Conservation (phyloP, 352 stramenopile genomes). For the Pythium aristosporum region DNA sequence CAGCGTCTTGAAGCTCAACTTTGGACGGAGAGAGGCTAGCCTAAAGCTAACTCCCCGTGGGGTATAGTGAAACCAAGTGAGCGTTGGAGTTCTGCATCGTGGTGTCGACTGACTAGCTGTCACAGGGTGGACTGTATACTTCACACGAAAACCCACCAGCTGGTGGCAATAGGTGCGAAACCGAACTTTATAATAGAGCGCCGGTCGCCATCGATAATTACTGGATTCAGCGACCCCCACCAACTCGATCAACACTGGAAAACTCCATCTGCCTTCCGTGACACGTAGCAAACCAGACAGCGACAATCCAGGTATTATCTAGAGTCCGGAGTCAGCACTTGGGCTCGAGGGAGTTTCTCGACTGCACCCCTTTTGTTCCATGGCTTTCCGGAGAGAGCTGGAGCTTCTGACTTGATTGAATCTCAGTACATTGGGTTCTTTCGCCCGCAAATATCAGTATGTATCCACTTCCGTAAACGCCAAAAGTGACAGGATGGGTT, state of each 20-base stretch:
- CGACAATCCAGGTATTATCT: neutral
- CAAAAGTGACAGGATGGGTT: too few relatives aligned
- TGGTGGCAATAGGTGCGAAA: neutral
- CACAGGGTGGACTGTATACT: slow-evolving; percentile 14
- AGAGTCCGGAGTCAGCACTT: neutral
- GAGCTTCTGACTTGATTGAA: too few relatives aligned
- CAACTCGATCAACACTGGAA: too few relatives aligned
- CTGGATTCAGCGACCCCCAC: too few relatives aligned
- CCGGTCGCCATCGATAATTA: neutral
- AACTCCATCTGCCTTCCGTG: neutral
- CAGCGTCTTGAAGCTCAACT: neutral
- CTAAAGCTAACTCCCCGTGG: neutral
- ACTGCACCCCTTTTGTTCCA: too few relatives aligned
- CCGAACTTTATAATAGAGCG: slow-evolving; percentile 8
- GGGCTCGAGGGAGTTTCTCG: too few relatives aligned
- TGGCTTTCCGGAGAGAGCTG: neutral
- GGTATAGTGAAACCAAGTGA: neutral
- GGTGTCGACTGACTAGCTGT: slow-evolving; percentile 14
- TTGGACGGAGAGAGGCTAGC: neutral
- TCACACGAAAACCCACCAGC: neutral
- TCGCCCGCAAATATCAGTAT: too few relatives aligned
- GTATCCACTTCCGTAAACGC: too few relatives aligned
- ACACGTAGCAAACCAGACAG: neutral
- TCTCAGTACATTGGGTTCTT: too few relatives aligned
- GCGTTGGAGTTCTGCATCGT: neutral